Evolutionary conservation across 2,329 filamentous ascomycete species (phyloP), one percentile per base, ranked within the genome.

Genomic region (Ceratocystis colombiana): DNA sequence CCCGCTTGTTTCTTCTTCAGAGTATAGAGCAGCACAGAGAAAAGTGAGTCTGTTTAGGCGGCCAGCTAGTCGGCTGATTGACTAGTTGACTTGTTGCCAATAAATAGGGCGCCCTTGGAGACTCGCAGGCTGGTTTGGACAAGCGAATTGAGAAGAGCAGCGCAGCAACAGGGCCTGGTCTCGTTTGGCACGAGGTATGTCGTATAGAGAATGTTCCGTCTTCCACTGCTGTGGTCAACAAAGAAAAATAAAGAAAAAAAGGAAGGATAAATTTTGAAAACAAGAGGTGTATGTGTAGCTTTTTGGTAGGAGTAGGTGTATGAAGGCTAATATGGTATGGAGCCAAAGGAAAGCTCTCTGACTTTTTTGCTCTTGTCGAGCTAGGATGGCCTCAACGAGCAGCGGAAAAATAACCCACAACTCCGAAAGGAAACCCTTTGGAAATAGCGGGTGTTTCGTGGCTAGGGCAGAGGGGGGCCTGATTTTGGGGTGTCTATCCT

Each of bases 341-440:
- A 3, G 33, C 33, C 33, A 37, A n/a, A 33, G 15, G 33, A 12
- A n/a, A 33, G 53, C 3, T 25, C 53, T 57, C 25, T 57, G 53
- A 33, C 28, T 57, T 30, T 57, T 57, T 33, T 57, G 5, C 28
- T 1, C 53, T 57, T 57, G 28, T 57, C 25, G 53, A 33, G 6
- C 53, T 22, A 57, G 53, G 53, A 57, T 30, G 53, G 53, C 53
- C 53, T 57, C 53, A 57, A 57, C 33, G 33, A 37, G 33, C 8
- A 12, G 33, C 8, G 33, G 53, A 30, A 57, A 33, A 30, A 33
- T 25, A 57, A 22, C 15, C 53, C 53, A 57, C 53, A 57, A 57
- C 53, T 10, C 33, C 8, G 33, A 12, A 8, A 53, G 2, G 17
- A 30, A 30, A 37, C 25, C 53, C 28, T 57, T 33, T 30, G 25